phyloP scores from a whole-genome alignment of 805 yeast genomes.

The Starmerella lactis-condensi region DNA sequence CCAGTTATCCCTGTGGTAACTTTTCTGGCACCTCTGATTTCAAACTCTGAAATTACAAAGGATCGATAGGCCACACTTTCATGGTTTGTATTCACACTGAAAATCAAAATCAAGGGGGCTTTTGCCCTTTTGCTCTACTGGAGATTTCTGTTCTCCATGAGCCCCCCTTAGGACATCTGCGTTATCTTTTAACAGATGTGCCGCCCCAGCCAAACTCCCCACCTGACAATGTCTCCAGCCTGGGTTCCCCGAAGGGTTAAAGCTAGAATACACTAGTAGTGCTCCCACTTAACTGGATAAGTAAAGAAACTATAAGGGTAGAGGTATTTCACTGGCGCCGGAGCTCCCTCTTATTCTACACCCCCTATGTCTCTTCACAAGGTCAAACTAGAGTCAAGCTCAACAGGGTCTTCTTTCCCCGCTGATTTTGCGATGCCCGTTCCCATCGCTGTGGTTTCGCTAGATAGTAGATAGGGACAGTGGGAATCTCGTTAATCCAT shows the following conservation, averaged over 20 bases:
- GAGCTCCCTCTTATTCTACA: slow-evolving; percentile 30
- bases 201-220: slow-evolving; percentile 33
- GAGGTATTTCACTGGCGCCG: slow-evolving; percentile 31
- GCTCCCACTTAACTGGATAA: slow-evolving; percentile 27
- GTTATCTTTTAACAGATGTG: slow-evolving; percentile 32
- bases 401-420: slow-evolving; percentile 27
- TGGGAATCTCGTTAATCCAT: slow-evolving; percentile 20
- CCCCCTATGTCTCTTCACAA: slow-evolving; percentile 26
- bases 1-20: too few relatives aligned
- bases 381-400: slow-evolving; percentile 30
- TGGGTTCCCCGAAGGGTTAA: slow-evolving; percentile 22
- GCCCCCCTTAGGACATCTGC: slow-evolving; percentile 31
- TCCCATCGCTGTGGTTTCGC: slow-evolving; percentile 22
- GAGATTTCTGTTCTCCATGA: slow-evolving; percentile 32
- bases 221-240: slow-evolving; percentile 28
- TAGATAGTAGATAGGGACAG: slow-evolving; percentile 21
- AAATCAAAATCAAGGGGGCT: too few relatives aligned
- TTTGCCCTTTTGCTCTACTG: slow-evolving; percentile 32
- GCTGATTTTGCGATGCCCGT: slow-evolving; percentile 17
- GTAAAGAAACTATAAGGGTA: slow-evolving; percentile 26
- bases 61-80: too few relatives aligned
- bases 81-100: too few relatives aligned
- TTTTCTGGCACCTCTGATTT: too few relatives aligned
- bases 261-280: slow-evolving; percentile 25
- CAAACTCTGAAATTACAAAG: too few relatives aligned